Base-by-base conservation (phyloP, 208 protist species). In the Trypanosoma grayi region DNA sequence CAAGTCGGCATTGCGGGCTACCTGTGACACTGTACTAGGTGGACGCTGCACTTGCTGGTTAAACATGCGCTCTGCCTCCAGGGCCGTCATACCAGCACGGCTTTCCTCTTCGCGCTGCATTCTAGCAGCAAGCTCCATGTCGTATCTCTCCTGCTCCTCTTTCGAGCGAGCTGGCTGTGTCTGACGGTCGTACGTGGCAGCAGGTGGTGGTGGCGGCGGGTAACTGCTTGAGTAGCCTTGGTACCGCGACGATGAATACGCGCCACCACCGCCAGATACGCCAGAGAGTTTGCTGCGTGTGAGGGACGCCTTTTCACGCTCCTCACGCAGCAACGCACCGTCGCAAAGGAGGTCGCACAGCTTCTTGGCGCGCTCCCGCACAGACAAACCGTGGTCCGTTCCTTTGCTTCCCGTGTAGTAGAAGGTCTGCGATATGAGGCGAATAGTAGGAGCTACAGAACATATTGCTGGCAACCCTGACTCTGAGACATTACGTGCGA, bases 81-180 rank as follows among this genome's bases (percentile, higher is more conserved):
- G 69, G 18, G 73, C 81, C 30, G 75, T 85, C 24, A 90, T 59
- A 25, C 85, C 85, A 14, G 76, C 58, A 39, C 81, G 81, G 14
- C 74, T 82, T 65, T 95, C 89, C 70, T 95, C 89, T 39, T 95
- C 85, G 16, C 77, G 78, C 75, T 95, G 89, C 76, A 95, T 74
- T 33, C 81, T 75, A 63, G 88, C 55, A 24, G 89, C 89, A 58
- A 92, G 62, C 79, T 93, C 79, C 75, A 90, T 82, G 67, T 95
- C 89, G 52, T 77, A 80, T 30, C 73, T 78, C 75, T 95, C 89
- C 67, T 95, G 89, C 70, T 95, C 80, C 67, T 90, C 85, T 61
- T 75, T 78, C 7, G 77, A 81, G 45, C 73, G 73, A 9, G 75
- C 68, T n/a, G 63, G 52, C 24, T 65, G 53, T 9, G 59, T 16